phyloP scores from a whole-genome alignment of 306 rosid species.

The Glycine latifolia region DNA sequence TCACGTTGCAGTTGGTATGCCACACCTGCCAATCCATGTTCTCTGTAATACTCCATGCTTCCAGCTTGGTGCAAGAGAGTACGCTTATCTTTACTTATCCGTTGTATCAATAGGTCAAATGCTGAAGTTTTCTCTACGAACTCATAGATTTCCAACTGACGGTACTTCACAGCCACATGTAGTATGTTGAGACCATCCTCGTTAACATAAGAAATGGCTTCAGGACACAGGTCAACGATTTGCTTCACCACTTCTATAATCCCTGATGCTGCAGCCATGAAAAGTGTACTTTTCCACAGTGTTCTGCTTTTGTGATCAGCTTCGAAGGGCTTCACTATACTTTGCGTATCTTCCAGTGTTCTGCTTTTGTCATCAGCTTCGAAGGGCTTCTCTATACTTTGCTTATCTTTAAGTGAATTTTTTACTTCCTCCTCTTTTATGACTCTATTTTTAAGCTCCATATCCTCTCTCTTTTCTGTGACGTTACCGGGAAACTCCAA shows the following conservation, averaged over 20 bases:
- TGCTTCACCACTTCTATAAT: neutral
- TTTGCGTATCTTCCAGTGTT: neutral
- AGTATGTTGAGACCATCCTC: neutral
- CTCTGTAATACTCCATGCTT: conserved; percentile 9
- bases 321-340: neutral
- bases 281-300: neutral
- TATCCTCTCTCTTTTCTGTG: neutral
- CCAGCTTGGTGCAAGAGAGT: conserved; percentile 22
- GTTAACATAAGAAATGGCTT: neutral
- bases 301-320: neutral
- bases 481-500: neutral
- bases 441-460: neutral
- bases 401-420: neutral
- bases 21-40: neutral
- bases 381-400: neutral
- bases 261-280: neutral
- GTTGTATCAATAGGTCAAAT: neutral
- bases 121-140: neutral
- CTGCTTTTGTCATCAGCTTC: neutral
- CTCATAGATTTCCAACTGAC: neutral
- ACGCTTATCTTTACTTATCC: neutral
- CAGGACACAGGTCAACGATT: neutral
- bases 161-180: neutral
- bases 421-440: neutral
- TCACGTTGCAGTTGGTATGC: conserved; percentile 16